Evolutionary conservation across 1,284 basidiomycete genomes (phyloP).

Genomic region (Cutaneotrichosporon cutaneum): DNA sequence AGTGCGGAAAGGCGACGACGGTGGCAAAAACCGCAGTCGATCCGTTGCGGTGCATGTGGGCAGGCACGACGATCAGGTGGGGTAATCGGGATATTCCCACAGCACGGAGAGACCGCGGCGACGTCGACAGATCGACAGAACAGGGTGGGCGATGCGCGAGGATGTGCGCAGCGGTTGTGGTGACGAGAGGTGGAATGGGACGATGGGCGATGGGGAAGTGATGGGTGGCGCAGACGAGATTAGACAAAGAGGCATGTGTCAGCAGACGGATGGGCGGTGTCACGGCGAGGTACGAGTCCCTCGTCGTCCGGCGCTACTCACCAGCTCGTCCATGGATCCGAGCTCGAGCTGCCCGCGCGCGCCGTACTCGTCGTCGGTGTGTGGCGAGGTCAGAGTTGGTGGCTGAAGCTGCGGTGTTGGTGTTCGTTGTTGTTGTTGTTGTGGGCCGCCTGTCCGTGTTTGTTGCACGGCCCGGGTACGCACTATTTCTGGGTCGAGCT

Average conservation of each 20-base stretch:
- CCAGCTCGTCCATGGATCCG: conserved; percentile 6
- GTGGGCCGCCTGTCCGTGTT: neutral
- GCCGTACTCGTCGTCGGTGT: conserved; percentile 14
- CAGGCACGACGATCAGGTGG: neutral
- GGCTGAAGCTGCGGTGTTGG: neutral
- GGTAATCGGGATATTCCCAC: conserved; percentile 1
- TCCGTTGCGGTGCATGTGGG: neutral
- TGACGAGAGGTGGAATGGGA: neutral
- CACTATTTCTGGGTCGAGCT: neutral
- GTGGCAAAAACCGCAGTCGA: neutral
- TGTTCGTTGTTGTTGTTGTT: neutral
- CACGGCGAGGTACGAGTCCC: neutral
- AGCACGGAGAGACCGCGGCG: neutral
- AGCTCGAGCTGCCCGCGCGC: conserved; percentile 13
- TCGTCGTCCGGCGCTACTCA: conserved; percentile 5
- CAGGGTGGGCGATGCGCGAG: no score
- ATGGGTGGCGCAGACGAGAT: neutral
- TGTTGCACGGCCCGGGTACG: neutral
- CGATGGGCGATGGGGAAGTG: neutral
- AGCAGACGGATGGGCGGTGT: neutral
- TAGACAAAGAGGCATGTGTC: neutral
- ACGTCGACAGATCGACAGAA: neutral
- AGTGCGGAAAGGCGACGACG: neutral
- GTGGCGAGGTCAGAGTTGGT: neutral
- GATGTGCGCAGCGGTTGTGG: neutral